Evolutionary conservation across 495 filamentous ascomycete species (phyloP).

Genomic region (Penicillium macrosclerotiorum): DNA sequence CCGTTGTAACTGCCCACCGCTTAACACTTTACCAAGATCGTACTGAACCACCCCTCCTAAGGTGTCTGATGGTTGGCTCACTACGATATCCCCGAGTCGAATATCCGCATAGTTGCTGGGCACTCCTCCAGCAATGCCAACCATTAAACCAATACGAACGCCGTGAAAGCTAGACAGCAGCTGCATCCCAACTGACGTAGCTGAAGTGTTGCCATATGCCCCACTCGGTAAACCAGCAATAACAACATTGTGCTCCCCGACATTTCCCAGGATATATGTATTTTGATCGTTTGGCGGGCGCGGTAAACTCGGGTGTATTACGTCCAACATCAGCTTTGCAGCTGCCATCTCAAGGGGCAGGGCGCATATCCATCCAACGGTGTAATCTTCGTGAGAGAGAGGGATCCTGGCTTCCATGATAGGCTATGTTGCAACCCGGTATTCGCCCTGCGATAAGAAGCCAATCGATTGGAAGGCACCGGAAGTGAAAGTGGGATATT

Average conservation of each 20-base stretch:
- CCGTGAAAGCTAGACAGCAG: constrained; percentile 31
- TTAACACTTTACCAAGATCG: constrained; percentile 33
- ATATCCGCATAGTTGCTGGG: constrained; percentile 32
- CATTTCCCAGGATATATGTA: constrained; percentile 32
- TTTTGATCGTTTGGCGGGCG: constrained; percentile 27
- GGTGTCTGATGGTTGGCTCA: constrained; percentile 31
- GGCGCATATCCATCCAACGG: constrained; percentile 33
- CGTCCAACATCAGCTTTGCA: constrained; percentile 34
- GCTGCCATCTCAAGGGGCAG: constrained; percentile 33
- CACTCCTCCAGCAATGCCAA: constrained; percentile 38
- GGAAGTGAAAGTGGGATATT: too few relatives aligned
- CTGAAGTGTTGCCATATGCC: constrained; percentile 17
- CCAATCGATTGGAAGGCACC: too few relatives aligned
- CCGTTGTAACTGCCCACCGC: constrained; percentile 22
- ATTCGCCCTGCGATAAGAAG: not conserved
- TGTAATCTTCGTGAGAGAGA: constrained; percentile 22
- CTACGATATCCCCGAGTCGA: constrained; percentile 44
- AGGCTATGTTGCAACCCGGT: not conserved
- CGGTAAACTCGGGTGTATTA: constrained; percentile 19
- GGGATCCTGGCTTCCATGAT: constrained; percentile 1
- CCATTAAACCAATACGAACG: constrained; percentile 40
- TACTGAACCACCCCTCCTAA: constrained; percentile 42
- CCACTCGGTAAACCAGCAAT: constrained; percentile 29
- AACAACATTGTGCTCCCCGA: constrained; percentile 33
- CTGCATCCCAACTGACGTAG: constrained; percentile 29